phyloP scores from a whole-genome alignment of 192 early-diverging fungal genomes.

The Coemansia reversa region DNA sequence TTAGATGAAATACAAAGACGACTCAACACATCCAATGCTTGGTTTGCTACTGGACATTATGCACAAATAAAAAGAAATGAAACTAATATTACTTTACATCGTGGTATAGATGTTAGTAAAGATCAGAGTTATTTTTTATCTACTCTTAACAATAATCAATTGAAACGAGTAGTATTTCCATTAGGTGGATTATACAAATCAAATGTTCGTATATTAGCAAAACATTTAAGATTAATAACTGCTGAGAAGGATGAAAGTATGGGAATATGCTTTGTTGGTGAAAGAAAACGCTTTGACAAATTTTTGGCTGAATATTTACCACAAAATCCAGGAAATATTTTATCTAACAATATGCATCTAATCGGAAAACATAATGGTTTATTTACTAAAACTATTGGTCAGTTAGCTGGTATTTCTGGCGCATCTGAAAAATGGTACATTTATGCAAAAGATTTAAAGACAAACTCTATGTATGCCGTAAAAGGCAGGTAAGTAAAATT shows the following conservation, averaged over 20 bases:
- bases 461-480: slow-evolving; percentile 70
- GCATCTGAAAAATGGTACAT: slow-evolving; percentile 74
- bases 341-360: slow-evolving; percentile 35
- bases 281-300: slow-evolving; percentile 69
- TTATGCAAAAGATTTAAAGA: slow-evolving; percentile 60
- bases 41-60: slow-evolving; percentile 71
- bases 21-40: slow-evolving; percentile 10
- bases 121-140: slow-evolving; percentile 96
- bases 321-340: slow-evolving; percentile 40
- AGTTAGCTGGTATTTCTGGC: slow-evolving; percentile 65
- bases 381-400: slow-evolving; percentile 78
- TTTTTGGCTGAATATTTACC: slow-evolving; percentile 70
- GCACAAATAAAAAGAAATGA: slow-evolving; percentile 20
- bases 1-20: slow-evolving; percentile 51
- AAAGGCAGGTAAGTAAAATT: slow-evolving; percentile 58
- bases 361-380: slow-evolving; percentile 62
- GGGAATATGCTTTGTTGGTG: slow-evolving; percentile 96
- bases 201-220: slow-evolving; percentile 72
- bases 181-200: slow-evolving; percentile 71
- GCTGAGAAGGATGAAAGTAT: slow-evolving; percentile 83
- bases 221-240: slow-evolving; percentile 54
- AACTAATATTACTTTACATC: not conserved
- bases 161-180: slow-evolving; percentile 70
- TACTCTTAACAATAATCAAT: slow-evolving; percentile 39
- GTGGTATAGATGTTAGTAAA: slow-evolving; percentile 69